Percentiles rank a stretch among this genome's conserved stretches.
Conservation (phyloP, 495 filamentous ascomycete genomes). For the Pyrenula massariospora region DNA sequence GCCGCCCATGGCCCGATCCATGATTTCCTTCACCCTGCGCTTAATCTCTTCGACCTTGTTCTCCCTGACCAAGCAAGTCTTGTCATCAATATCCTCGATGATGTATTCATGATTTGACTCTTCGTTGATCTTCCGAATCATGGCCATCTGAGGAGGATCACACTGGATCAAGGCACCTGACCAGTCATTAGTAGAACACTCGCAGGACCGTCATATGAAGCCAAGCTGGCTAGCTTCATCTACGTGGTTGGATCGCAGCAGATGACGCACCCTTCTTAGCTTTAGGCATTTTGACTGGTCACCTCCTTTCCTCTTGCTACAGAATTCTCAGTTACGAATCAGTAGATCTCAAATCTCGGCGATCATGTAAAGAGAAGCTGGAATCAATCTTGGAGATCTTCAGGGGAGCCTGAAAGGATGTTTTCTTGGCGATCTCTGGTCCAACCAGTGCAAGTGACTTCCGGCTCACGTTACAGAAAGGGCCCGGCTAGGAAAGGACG, state of each 20-base stretch:
- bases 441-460: not conserved
- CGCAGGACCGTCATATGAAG: not conserved
- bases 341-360: no score
- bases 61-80: conserved; percentile 43
- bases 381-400: not conserved
- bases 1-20: not conserved
- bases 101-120: conserved; percentile 55
- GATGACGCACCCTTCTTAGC: conserved; percentile 28
- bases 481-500: not conserved
- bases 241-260: not conserved
- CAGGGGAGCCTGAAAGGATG: not conserved
- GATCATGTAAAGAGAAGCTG: no score
- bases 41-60: conserved; percentile 1
- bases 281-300: conserved; percentile 27
- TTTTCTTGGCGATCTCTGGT: not conserved
- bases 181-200: not conserved
- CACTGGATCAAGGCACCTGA: conserved; percentile 64
- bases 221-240: not conserved
- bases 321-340: no score
- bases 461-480: not conserved
- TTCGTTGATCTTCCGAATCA: conserved; percentile 60
- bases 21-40: not conserved
- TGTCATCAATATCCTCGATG: conserved; percentile 65
- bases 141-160: conserved; percentile 68
- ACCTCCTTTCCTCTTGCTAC: no score